phyloP scores from a whole-genome alignment of 2,329 filamentous ascomycete species.

The Talaromyces sp. region DNA sequence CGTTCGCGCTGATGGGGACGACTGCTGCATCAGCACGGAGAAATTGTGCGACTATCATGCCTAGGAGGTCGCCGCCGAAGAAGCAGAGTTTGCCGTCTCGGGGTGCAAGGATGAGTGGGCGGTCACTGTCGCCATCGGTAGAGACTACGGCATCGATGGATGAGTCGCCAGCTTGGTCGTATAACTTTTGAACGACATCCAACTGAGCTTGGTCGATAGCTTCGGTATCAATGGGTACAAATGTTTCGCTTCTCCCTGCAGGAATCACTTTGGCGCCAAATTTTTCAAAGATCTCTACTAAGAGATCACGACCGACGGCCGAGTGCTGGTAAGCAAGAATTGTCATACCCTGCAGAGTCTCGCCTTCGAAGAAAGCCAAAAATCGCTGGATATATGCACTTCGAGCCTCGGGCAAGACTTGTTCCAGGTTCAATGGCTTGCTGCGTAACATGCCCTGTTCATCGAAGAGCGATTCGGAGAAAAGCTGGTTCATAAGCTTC shows the following conservation, averaged over 20 bases:
- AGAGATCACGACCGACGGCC: constrained; percentile 31
- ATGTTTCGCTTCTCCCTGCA: constrained; percentile 35
- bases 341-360: constrained; percentile 30
- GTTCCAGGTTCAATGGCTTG: constrained; percentile 21
- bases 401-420: constrained; percentile 25
- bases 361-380: constrained; percentile 32
- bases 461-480: constrained; percentile 31
- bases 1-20: constrained; percentile 37
- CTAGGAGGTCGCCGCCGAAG: constrained; percentile 35
- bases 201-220: constrained; percentile 35
- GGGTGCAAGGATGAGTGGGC: constrained; percentile 33
- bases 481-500: constrained; percentile 29
- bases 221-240: constrained; percentile 38
- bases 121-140: constrained; percentile 37
- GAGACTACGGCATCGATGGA: constrained; percentile 33
- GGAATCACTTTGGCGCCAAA: constrained; percentile 32
- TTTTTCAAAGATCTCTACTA: constrained; percentile 29
- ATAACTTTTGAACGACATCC: constrained; percentile 31
- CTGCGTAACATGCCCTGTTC: constrained; percentile 30
- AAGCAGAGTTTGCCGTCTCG: constrained; percentile 31
- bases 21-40: constrained; percentile 32
- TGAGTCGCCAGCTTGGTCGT: constrained; percentile 25
- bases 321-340: constrained; percentile 37
- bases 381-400: constrained; percentile 32
- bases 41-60: constrained; percentile 36